Base-by-base conservation (phyloP, 202 grass and related monocot species). In the Digitaria exilis region DNA sequence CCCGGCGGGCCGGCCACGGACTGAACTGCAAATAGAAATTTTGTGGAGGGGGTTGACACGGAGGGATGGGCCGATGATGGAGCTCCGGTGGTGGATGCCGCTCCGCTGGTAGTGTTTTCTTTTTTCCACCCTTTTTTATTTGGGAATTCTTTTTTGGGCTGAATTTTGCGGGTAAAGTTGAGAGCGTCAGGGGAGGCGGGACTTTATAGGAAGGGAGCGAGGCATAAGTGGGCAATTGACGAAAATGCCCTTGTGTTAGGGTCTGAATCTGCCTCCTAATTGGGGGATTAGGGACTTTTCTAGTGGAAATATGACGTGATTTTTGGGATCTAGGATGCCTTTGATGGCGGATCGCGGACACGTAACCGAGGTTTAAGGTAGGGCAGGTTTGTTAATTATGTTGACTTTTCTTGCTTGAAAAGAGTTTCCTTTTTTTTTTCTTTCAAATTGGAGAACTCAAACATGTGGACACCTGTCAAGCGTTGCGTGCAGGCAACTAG, bases 121-220 rank as follows among this genome's bases (percentile, higher is more conserved):
- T 25, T 69, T 12, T 63, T 45, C 30, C 3, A 48, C 30, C 4
- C 0, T 10, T 58, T 25, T 15, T 66, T 28, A 70, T 60, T 75
- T 7, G 1, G 13, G 42, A 21, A 34, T 9, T 58, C 25, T 82
- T 85, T 79, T 69, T 30, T n/a, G n/a, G 74, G 50, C 55, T 82
- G n/a, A 76, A 57, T 51, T 86, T 54, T 78, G 88, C 52, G 69
- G 86, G 56, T 76, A 87, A 85, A 87, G 17, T 69, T 89, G 37
- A 37, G 63, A 59, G 71, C 15, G 12, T 13, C 0, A 0, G 31
- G 12, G 46, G 24, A 19, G 65, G 19, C 5, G 39, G 24, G 22
- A 17, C 71, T 86, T 82, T 93, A 88, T 90, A 93, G 56, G 26
- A 73, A 15, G 9, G 0, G 11, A 32, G 17, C 7, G 2, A 30